Conservation (phyloP, 2,329 filamentous ascomycete genomes). For the Neurospora sp. region DNA sequence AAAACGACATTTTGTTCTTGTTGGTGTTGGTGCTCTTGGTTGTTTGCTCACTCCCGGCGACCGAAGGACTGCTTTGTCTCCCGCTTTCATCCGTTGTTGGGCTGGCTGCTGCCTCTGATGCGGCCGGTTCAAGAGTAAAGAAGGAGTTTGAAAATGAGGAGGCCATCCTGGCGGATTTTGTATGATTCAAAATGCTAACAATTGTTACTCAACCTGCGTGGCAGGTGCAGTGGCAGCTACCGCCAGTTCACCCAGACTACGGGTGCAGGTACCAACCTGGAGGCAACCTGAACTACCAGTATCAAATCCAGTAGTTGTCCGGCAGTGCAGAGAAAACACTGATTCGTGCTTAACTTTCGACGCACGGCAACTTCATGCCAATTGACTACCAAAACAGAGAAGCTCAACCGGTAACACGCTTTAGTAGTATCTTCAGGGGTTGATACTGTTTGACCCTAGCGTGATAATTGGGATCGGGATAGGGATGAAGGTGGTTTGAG, state of each 20-base stretch:
- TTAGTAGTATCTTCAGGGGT: not conserved
- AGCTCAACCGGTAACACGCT: not conserved
- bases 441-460: not conserved
- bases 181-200: not conserved
- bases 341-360: not conserved
- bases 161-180: conserved; percentile 8
- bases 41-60: conserved; percentile 1
- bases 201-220: not conserved
- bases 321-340: not conserved
- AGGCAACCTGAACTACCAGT: not conserved
- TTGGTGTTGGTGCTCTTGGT: conserved; percentile 1
- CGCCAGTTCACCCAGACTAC: not conserved
- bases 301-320: not conserved
- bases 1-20: not conserved
- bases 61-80: conserved; percentile 1
- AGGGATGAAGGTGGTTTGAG: not conserved
- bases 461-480: not conserved
- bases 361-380: not conserved
- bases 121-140: conserved; percentile 9
- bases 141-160: conserved; percentile 12
- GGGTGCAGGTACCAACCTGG: not conserved
- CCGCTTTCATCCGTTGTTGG: not conserved
- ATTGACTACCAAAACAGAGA: not conserved
- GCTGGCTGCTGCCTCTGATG: conserved; percentile 3
- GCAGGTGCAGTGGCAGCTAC: not conserved